phyloP scores from a whole-genome alignment of 306 rosid genomes.

The Nissolia schottii region DNA sequence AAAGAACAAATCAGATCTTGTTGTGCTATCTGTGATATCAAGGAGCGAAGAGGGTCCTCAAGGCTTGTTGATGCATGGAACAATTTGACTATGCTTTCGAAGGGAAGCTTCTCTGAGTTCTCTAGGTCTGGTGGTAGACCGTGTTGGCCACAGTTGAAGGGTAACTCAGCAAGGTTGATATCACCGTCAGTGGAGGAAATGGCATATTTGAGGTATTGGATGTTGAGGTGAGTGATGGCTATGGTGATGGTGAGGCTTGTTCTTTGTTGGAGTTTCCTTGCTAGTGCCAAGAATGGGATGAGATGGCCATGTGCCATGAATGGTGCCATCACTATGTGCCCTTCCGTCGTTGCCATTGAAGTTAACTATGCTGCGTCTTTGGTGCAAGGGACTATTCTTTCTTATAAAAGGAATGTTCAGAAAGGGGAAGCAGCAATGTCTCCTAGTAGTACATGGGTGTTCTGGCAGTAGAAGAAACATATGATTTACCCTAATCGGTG shows the following conservation, averaged over 20 bases:
- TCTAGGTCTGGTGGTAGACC: conserved; percentile 39
- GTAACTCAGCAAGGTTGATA: conserved; percentile 45
- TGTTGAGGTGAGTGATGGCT: conserved; percentile 62
- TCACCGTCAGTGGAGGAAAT: conserved; percentile 4
- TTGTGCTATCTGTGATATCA: conserved; percentile 28
- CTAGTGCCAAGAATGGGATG: conserved; percentile 61
- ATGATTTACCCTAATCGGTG: no score
- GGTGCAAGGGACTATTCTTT: neutral
- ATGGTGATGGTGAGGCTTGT: conserved; percentile 47
- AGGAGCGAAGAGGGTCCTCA: conserved; percentile 37
- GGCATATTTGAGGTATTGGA: conserved; percentile 49
- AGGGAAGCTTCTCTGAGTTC: conserved; percentile 55
- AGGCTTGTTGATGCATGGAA: conserved; percentile 41
- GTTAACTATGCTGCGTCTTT: neutral
- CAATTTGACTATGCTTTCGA: conserved; percentile 4
- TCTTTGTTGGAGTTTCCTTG: conserved; percentile 44
- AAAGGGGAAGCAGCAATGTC: no score
- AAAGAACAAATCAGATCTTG: conserved; percentile 52
- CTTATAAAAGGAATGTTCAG: neutral
- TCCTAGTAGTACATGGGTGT: no score
- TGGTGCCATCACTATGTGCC: conserved; percentile 63
- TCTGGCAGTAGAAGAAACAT: no score
- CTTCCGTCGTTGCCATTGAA: conserved; percentile 18
- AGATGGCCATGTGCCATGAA: conserved; percentile 77
- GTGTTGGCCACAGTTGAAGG: conserved; percentile 34